Percentiles rank a stretch among this genome's conserved stretches.
phyloP scores from a whole-genome alignment of 2,329 filamentous ascomycete genomes.

The Fusarium sp. region DNA sequence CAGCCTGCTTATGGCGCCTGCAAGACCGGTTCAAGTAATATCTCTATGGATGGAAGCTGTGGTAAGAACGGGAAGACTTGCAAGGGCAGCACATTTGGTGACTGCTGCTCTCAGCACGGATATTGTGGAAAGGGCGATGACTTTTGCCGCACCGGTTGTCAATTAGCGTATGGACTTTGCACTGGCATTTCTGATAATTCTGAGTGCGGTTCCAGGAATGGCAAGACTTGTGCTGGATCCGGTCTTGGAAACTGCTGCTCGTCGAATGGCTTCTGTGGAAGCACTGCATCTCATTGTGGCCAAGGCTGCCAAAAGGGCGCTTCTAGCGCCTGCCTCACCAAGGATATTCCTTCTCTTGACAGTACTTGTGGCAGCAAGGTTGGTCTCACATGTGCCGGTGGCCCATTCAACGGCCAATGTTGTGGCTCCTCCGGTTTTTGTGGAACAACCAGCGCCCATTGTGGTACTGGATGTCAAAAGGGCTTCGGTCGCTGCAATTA shows the following conservation, averaged over 20 bases:
- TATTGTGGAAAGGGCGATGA: slow-evolving; percentile 9
- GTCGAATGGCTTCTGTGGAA: slow-evolving; percentile 13
- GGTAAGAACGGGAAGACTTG: no score
- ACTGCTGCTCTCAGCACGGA: slow-evolving; percentile 13
- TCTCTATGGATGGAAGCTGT: no score
- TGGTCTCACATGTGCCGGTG: slow-evolving; percentile 14
- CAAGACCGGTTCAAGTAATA: no score
- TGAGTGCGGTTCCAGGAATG: slow-evolving; percentile 14
- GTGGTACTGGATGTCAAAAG: not conserved
- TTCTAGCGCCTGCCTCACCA: not conserved
- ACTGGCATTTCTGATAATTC: not conserved
- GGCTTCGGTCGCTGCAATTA: no score
- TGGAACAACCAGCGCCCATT: not conserved
- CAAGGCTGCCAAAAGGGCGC: slow-evolving; percentile 19
- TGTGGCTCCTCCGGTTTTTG: not conserved
- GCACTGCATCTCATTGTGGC: slow-evolving; percentile 7
- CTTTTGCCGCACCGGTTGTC: slow-evolving; percentile 4
- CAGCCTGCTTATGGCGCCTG: no score
- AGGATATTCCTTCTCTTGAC: not conserved
- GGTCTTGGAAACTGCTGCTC: slow-evolving; percentile 24
- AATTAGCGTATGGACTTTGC: slow-evolving; percentile 1
- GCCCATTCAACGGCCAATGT: slow-evolving; percentile 20
- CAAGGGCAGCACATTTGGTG: no score
- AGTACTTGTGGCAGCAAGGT: slow-evolving; percentile 8
- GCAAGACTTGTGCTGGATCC: slow-evolving; percentile 16